Percentiles rank a stretch among this genome's conserved stretches.
Evolutionary conservation across 1,284 basidiomycete species (phyloP).

Genomic region (Gymnopus androsaceus): DNA sequence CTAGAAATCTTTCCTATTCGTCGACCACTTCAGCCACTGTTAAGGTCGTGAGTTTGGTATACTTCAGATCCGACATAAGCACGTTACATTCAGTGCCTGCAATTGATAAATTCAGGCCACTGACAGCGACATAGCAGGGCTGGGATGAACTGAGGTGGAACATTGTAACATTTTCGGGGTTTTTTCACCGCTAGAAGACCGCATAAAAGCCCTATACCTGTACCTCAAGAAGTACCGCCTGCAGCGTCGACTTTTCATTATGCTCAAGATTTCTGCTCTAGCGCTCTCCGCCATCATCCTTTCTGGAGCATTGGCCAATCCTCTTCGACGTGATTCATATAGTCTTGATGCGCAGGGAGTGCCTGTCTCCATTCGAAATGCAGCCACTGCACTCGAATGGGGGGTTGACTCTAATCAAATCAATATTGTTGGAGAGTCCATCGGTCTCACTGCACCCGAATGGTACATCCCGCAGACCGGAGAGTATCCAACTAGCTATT

Average conservation of each 20-base stretch:
- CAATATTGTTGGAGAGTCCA: neutral
- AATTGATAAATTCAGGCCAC: no score
- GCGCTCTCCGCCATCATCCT: neutral
- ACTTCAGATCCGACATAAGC: no score
- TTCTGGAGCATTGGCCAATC: neutral
- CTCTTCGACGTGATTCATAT: neutral
- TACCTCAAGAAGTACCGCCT: neutral
- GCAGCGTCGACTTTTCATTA: neutral
- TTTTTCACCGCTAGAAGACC: neutral
- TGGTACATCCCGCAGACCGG: constrained; percentile 1
- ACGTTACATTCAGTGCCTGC: no score
- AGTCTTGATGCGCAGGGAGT: constrained; percentile 2
- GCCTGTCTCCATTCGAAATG: neutral
- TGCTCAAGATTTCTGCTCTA: neutral
- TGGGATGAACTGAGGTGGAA: no score
- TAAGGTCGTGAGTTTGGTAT: no score
- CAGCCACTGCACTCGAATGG: neutral
- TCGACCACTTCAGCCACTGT: no score
- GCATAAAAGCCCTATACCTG: neutral
- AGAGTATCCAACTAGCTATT: neutral
- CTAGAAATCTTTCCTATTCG: no score
- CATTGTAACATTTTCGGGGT: neutral
- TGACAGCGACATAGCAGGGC: no score
- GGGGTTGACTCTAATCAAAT: neutral
- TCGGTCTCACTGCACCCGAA: neutral